Conservation (phyloP, 164 flowering plant genomes). For the Platanus orientalis region DNA sequence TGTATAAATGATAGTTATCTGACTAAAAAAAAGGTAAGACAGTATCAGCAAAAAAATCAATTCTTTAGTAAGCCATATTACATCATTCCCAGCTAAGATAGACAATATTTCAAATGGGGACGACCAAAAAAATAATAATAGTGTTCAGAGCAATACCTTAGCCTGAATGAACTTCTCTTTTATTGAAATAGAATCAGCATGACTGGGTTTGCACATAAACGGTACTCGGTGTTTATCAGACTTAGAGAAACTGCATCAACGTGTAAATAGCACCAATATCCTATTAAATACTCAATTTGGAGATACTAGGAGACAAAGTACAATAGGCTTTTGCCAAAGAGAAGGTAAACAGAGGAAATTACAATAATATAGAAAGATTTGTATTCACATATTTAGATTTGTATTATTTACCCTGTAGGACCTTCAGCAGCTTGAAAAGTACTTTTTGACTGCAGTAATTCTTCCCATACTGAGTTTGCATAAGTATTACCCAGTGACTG, state of each 20-base stretch:
- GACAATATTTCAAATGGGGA: neutral
- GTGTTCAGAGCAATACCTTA: conserved; percentile 47
- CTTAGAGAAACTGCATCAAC: conserved; percentile 33
- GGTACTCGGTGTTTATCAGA: conserved; percentile 30
- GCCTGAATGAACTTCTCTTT: conserved; percentile 86
- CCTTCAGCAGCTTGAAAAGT: conserved; percentile 36
- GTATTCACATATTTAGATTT: neutral
- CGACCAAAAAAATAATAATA: neutral
- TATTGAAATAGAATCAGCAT: conserved; percentile 58
- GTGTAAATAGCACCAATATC: neutral
- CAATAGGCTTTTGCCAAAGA: neutral
- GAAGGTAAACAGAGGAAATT: too few relatives aligned
- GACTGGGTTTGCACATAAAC: conserved; percentile 48
- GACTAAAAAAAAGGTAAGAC: neutral
- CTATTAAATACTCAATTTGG: neutral
- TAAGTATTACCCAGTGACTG: conserved; percentile 61
- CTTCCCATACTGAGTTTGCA: conserved; percentile 74
- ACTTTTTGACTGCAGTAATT: conserved; percentile 32
- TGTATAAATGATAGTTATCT: too few relatives aligned
- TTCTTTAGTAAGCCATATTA: neutral
- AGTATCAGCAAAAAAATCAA: neutral
- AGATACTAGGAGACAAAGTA: neutral
- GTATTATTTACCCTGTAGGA: conserved; percentile 31
- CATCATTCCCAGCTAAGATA: neutral
- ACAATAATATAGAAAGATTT: neutral